Evolutionary conservation across 2,329 filamentous ascomycete genomes (phyloP).

Genomic region (Cytospora leucostoma): DNA sequence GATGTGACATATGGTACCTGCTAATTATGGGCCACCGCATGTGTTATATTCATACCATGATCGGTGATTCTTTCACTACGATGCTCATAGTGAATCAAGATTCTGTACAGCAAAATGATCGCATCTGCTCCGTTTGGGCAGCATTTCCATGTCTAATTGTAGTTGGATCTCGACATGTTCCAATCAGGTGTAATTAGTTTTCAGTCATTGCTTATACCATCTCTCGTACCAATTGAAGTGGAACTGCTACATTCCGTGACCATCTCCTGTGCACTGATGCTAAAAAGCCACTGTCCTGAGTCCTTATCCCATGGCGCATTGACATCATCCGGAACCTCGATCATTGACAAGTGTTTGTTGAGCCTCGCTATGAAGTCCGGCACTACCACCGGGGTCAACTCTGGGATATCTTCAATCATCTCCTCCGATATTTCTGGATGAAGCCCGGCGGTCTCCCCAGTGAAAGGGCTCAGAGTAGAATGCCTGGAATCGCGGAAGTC

Average conservation of each 20-base stretch:
- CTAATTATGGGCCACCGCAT: no score
- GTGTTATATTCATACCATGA: no score
- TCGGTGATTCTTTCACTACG: no score
- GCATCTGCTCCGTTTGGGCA: no score
- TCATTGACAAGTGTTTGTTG: neutral
- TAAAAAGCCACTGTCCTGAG: slow-evolving; percentile 1
- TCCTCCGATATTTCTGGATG: slow-evolving; percentile 1
- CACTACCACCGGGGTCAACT: slow-evolving; percentile 1
- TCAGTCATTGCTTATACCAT: no score
- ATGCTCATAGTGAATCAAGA: no score
- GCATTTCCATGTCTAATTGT: no score
- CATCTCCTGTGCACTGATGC: slow-evolving; percentile 7
- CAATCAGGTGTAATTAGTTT: no score
- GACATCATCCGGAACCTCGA: neutral
- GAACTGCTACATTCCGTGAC: neutral
- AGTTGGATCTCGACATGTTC: no score
- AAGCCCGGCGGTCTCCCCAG: neutral
- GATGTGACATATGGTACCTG: no score
- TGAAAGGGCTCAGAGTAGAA: slow-evolving; percentile 6
- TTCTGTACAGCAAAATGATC: no score
- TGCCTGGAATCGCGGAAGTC: slow-evolving; percentile 1
- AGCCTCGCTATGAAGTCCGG: neutral
- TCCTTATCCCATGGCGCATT: slow-evolving; percentile 5
- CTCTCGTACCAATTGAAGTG: neutral
- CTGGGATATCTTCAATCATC: slow-evolving; percentile 2